Base-by-base conservation (phyloP, 2,329 filamentous ascomycete species). In the Arachnopeziza araneosa region DNA sequence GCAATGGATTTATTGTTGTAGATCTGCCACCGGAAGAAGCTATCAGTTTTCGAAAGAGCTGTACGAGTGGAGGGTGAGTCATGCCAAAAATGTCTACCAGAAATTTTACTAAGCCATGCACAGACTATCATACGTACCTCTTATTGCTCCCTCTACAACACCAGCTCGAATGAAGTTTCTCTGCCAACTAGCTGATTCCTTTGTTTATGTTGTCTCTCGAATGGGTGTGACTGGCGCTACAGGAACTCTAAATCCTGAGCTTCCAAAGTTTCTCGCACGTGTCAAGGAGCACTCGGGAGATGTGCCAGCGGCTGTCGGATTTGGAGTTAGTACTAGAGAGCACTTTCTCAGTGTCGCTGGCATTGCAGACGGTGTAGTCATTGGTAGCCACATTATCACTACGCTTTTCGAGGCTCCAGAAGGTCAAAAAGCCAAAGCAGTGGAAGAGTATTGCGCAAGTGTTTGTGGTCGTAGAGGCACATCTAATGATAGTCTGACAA, bases 131-230 rank as follows among this genome's bases (percentile, higher is more conserved):
- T 99, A 98, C 73, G 90, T 99, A 17, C 95, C 95, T n/a, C 81
- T 99, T 57, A 97, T 99, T 69, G 93, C 95, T 0, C 95, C 95
- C 7, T 86, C 93, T 12, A 98, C 95, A 1, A 96, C 92, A 7
- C 92, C 97, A 69, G 82, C 85, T 66, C 90, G 95, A 70, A 96
- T 99, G 93, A 93, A 90, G 77, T 83, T 97, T 50, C 87, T 99
- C 14, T 99, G 95, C 83, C 87, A 91, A 74, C 93, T 99, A 64
- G 95, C 95, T 71, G 93, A 98, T 77, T 97, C 93, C 2, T 99
- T 98, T 79, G 96, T 99, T 77, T 99, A 99, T 74, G 93, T 99
- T 63, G 95, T 99, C 59, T 98, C 93, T 24, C 84, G 93, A 69
- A 96, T 96, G 89, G 95, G 95, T 69, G 93, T 98, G 59, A 99